Conservation (phyloP, 1,284 basidiomycete genomes). For the Tremellales sp. region DNA sequence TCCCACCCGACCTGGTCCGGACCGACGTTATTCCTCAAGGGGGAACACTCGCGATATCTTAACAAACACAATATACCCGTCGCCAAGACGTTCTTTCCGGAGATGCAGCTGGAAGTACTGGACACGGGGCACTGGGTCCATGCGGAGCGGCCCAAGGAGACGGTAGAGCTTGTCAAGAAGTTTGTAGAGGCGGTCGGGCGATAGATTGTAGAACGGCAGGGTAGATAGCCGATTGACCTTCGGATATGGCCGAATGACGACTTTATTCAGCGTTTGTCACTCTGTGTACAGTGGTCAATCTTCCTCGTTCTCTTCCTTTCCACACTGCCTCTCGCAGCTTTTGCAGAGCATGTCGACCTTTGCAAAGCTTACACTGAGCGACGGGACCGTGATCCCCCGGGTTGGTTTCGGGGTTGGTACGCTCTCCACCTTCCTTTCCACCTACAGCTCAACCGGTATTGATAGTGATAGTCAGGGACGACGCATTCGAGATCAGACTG, state of each 20-base stretch:
- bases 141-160: conserved; percentile 45
- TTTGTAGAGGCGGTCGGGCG: conserved; percentile 27
- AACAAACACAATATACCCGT: conserved; percentile 54
- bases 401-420: conserved; percentile 39
- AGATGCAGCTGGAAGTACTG: conserved; percentile 45
- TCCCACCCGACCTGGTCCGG: conserved; percentile 45
- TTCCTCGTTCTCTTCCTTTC: no score
- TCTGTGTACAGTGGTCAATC: no score
- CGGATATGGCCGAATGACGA: no score
- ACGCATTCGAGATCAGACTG: conserved; percentile 33
- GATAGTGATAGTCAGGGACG: conserved; percentile 20
- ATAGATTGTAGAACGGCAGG: conserved; percentile 4
- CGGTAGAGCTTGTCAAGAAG: conserved; percentile 35
- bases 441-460: not conserved
- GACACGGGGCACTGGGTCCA: conserved; percentile 51
- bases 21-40: conserved; percentile 55
- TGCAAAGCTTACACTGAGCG: conserved; percentile 38
- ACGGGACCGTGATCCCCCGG: conserved; percentile 30
- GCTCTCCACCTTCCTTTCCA: no score
- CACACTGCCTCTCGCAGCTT: no score
- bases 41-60: conserved; percentile 53
- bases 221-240: no score
- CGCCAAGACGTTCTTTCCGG: conserved; percentile 53
- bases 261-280: no score
- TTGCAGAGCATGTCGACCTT: no score